These are phyloP conservation scores for Cryptococcus floricola DNA, from an alignment of 1,284 basidiomycete species.

Conservation along the genomic window DNA sequence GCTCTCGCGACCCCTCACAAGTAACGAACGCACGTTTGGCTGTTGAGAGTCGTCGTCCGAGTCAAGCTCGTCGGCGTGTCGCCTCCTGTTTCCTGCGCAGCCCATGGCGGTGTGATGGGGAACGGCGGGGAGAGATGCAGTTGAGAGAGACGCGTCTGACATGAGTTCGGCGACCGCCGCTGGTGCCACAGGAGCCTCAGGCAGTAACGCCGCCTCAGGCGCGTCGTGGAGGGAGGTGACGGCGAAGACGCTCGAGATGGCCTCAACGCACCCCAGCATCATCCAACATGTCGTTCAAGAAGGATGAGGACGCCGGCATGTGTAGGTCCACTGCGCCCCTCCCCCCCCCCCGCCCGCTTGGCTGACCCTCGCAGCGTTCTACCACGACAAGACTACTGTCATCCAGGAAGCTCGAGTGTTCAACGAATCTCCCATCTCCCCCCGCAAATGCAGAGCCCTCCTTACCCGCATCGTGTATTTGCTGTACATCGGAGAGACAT, in stretches of 20 bases:
- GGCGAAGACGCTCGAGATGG: too few species aligned
- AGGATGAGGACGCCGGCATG: slow-evolving; percentile 80
- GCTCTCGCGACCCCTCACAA: background rate
- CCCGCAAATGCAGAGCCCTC: slow-evolving; percentile 91
- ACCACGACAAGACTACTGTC: slow-evolving; percentile 89
- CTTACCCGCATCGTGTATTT: slow-evolving; percentile 96
- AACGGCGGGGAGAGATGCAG: background rate
- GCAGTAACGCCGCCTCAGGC: too few species aligned
- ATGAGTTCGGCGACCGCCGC: too few species aligned
- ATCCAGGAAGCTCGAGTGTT: slow-evolving; percentile 98
- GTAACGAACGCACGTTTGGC: background rate
- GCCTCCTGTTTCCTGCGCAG: background rate
- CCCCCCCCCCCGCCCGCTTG: background rate
- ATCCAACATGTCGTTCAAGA: slow-evolving; percentile 64
- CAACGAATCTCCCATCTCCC: slow-evolving; percentile 98
- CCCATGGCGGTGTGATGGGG: background rate
- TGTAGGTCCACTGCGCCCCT: slow-evolving; percentile 27
- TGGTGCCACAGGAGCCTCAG: too few species aligned
- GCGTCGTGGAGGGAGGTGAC: too few species aligned
- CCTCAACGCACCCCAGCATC: background rate
- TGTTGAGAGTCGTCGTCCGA: background rate
- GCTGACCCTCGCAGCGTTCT: slow-evolving; percentile 37
- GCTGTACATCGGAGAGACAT: slow-evolving; percentile 92
- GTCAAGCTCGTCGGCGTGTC: background rate
- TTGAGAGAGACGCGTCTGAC: too few species aligned